Conservation (phyloP, 768 basidiomycete species). For the Hygrophoropsis aurantiaca region DNA sequence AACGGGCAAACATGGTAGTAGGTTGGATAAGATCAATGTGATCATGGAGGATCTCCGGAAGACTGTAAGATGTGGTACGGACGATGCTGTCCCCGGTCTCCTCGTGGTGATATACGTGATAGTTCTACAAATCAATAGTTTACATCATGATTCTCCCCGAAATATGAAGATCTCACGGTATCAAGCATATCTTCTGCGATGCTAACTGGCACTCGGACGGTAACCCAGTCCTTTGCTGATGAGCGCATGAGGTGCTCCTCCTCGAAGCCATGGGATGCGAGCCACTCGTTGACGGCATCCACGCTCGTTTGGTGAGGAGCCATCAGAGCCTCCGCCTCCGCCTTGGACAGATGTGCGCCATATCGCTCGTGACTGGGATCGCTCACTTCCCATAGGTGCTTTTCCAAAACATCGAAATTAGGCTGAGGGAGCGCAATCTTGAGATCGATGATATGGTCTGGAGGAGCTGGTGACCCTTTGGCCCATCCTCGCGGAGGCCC, state of each 20-base stretch:
- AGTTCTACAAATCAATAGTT: conserved; percentile 42
- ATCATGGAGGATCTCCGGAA: conserved; percentile 55
- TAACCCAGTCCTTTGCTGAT: conserved; percentile 70
- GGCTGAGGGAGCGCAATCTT: conserved; percentile 59
- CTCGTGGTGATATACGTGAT: conserved; percentile 59
- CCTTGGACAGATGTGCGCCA: conserved; percentile 59
- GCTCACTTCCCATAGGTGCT: conserved; percentile 57
- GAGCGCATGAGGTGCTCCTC: conserved; percentile 52
- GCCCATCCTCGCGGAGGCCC: conserved; percentile 49
- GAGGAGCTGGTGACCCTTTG: conserved; percentile 39
- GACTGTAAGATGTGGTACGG: conserved; percentile 66
- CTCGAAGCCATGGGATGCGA: conserved; percentile 51
- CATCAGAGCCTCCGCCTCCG: conserved; percentile 61
- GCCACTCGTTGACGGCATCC: conserved; percentile 59
- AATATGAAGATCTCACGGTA: conserved; percentile 44
- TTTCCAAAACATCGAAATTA: conserved; percentile 48
- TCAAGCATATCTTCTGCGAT: conserved; percentile 69
- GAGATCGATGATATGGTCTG: conserved; percentile 46
- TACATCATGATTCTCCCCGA: neutral
- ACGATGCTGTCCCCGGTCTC: conserved; percentile 53
- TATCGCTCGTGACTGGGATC: conserved; percentile 55
- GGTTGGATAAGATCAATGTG: conserved; percentile 73
- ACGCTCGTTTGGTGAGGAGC: conserved; percentile 56
- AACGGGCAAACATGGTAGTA: conserved; percentile 63
- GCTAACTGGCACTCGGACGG: conserved; percentile 53